These are phyloP conservation scores for Murraya koenigii DNA, from an alignment of 345 rosid species.

Conservation along the genomic window DNA sequence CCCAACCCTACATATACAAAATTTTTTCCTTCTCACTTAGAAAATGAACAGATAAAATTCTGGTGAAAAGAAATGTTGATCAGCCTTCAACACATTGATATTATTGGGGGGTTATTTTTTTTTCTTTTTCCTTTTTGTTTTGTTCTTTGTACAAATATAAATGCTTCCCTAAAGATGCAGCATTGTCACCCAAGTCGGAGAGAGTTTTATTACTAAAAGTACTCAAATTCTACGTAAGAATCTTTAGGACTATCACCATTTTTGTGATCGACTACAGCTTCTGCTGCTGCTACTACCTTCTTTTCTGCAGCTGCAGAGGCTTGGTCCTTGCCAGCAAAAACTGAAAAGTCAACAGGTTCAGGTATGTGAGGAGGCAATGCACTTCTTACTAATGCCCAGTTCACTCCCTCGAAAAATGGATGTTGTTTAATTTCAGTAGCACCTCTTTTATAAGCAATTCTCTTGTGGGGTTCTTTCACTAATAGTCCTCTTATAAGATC, in stretches of 20 bases:
- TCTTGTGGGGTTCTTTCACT: constrained; percentile 77
- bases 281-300: constrained; percentile 20
- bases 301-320: constrained; percentile 19
- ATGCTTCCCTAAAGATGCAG: not conserved
- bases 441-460: constrained; percentile 79
- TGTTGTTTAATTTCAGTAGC: constrained; percentile 94
- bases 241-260: constrained; percentile 18
- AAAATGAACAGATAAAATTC: not conserved
- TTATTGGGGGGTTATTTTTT: not conserved
- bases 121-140: not conserved
- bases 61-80: not conserved
- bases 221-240: constrained; percentile 58
- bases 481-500: constrained; percentile 77
- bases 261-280: constrained; percentile 17
- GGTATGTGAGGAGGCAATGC: constrained; percentile 86
- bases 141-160: constrained; percentile 15
- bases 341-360: constrained; percentile 65
- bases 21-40: not conserved
- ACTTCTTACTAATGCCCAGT: constrained; percentile 87
- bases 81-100: not conserved
- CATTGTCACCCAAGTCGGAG: not conserved
- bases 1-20: not conserved
- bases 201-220: constrained; percentile 35
- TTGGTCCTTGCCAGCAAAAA: constrained; percentile 50
- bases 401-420: constrained; percentile 84